These are phyloP conservation scores for Brassica carinata DNA, from an alignment of 345 rosid species.

Conservation along the genomic window DNA sequence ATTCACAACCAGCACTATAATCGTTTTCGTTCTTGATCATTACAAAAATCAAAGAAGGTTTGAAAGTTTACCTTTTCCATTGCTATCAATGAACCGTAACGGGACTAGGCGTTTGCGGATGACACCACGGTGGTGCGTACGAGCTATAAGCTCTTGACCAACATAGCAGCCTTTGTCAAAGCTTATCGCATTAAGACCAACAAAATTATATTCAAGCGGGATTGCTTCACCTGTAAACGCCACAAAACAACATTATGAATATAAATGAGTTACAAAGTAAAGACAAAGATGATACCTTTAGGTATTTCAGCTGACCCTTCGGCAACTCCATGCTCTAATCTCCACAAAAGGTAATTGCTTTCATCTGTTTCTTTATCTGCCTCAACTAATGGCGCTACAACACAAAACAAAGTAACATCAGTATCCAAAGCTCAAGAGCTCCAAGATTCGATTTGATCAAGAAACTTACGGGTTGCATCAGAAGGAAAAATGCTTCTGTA, in stretches of 20 bases:
- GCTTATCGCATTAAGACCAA: constrained; percentile 85
- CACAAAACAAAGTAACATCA: background rate
- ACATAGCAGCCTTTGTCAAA: constrained; percentile 97
- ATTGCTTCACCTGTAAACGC: constrained; percentile 72
- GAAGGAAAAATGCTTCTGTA: constrained; percentile 76
- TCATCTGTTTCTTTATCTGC: constrained; percentile 78
- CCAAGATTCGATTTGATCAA: background rate
- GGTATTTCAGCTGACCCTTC: constrained; percentile 89
- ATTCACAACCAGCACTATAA: background rate
- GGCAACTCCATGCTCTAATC: constrained; percentile 83
- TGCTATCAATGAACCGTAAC: constrained; percentile 53
- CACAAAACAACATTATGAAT: background rate
- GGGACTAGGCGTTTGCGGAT: constrained; percentile 85
- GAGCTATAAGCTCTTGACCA: constrained; percentile 94
- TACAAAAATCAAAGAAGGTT: background rate
- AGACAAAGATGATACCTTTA: constrained; percentile 53
- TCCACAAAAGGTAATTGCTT: constrained; percentile 66
- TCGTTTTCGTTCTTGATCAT: background rate
- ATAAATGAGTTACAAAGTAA: background rate
- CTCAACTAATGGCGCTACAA: constrained; percentile 85
- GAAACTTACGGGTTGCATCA: constrained; percentile 56
- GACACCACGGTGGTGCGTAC: constrained; percentile 86
- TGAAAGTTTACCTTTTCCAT: constrained; percentile 53
- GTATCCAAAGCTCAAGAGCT: background rate
- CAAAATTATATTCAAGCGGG: constrained; percentile 84